phyloP scores from a whole-genome alignment of 768 basidiomycete species.

The Leccinum subtestaceum region DNA sequence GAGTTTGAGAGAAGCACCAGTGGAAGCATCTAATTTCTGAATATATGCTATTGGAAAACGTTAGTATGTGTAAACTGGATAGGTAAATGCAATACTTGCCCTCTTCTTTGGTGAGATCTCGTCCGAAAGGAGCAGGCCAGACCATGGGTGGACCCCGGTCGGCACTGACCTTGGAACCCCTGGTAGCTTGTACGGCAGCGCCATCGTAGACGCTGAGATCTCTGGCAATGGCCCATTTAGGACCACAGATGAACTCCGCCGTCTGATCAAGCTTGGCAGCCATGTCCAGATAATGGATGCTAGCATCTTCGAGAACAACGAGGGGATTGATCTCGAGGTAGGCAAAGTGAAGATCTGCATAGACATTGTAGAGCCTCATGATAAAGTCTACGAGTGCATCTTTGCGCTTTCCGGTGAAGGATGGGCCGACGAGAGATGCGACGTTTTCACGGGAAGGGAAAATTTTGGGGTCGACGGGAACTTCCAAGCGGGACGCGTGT shows the following conservation, averaged over 20 bases:
- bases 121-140: slow-evolving; percentile 94
- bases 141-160: slow-evolving; percentile 99
- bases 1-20: slow-evolving; percentile 96
- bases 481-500: slow-evolving; percentile 86
- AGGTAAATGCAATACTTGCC: slow-evolving; percentile 6
- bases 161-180: slow-evolving; percentile 58
- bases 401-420: slow-evolving; percentile 84
- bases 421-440: slow-evolving; percentile 67
- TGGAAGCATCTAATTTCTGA: slow-evolving; percentile 94
- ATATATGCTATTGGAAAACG: slow-evolving; percentile 67
- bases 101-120: slow-evolving; percentile 97
- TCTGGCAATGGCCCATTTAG: slow-evolving; percentile 98
- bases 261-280: slow-evolving; percentile 99
- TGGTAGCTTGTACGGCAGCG: slow-evolving; percentile 32
- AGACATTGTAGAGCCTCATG: slow-evolving; percentile 91
- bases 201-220: slow-evolving; percentile 76
- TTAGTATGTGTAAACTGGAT: not conserved
- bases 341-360: slow-evolving; percentile 98
- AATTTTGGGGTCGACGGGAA: slow-evolving; percentile 59
- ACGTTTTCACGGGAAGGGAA: slow-evolving; percentile 86
- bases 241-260: slow-evolving; percentile 95
- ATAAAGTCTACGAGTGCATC: slow-evolving; percentile 95
- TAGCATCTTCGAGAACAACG: slow-evolving; percentile 79
- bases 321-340: slow-evolving; percentile 99
- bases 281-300: slow-evolving; percentile 97